Evolutionary conservation across 2,329 filamentous ascomycete genomes (phyloP).

Genomic region (Scedosporium apiospermum): DNA sequence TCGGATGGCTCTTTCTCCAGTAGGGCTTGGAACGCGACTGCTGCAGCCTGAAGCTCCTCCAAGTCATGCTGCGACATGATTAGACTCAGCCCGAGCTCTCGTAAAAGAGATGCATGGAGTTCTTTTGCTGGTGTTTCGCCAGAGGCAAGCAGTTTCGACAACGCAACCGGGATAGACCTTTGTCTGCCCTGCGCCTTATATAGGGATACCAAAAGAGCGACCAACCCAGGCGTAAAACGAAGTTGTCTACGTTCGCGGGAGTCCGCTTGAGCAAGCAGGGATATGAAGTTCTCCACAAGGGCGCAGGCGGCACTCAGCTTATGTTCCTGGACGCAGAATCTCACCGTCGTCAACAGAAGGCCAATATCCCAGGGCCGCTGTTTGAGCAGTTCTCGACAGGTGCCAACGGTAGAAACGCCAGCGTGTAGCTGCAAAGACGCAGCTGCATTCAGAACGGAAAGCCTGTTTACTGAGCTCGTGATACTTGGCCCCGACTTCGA

Average conservation of each 20-base stretch:
- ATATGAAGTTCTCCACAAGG: constrained; percentile 68
- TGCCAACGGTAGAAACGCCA: constrained; percentile 5
- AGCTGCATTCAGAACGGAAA: constrained; percentile 5
- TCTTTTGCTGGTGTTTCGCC: constrained; percentile 56
- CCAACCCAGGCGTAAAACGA: constrained; percentile 74
- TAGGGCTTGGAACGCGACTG: constrained; percentile 69
- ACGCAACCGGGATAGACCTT: constrained; percentile 58
- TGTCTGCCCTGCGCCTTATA: constrained; percentile 70
- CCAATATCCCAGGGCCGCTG: constrained; percentile 49
- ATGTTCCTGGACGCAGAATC: constrained; percentile 65
- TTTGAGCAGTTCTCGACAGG: constrained; percentile 4
- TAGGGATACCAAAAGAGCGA: constrained; percentile 70
- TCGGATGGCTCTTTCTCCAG: constrained; percentile 58
- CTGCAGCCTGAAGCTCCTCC: constrained; percentile 60
- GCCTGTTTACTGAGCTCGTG: neutral
- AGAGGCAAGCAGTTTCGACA: constrained; percentile 70
- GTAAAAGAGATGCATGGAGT: constrained; percentile 54
- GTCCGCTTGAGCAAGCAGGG: constrained; percentile 55
- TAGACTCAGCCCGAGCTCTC: constrained; percentile 74
- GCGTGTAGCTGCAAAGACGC: constrained; percentile 4
- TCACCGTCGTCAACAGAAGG: constrained; percentile 67
- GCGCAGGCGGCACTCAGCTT: constrained; percentile 65
- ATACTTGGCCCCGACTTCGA: neutral
- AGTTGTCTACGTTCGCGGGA: constrained; percentile 52
- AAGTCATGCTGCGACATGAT: constrained; percentile 58